phyloP scores from a whole-genome alignment of 805 yeast species.

The Nakazawaea anatomiae region DNA sequence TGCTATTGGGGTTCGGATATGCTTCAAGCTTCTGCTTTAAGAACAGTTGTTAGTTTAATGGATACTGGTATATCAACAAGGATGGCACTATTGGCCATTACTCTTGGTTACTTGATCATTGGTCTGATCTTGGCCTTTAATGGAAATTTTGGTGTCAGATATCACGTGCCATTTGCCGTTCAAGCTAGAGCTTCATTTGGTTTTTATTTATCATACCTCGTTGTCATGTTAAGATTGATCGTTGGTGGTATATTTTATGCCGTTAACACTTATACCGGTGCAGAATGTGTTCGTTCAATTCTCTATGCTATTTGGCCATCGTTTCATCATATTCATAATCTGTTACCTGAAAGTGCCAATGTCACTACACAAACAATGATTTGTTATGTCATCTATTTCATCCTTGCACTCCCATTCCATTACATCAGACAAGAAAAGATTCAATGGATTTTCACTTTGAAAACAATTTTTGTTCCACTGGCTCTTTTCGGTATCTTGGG shows the following conservation, averaged over 20 bases:
- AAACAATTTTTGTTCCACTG: conserved; percentile 23
- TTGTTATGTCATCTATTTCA: conserved; percentile 27
- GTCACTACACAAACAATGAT: conserved; percentile 22
- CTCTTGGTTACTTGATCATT: conserved; percentile 17
- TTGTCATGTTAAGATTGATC: conserved; percentile 25
- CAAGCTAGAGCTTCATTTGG: conserved; percentile 26
- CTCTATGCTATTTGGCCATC: conserved; percentile 23
- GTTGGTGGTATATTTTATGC: conserved; percentile 25
- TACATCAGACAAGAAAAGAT: conserved; percentile 27
- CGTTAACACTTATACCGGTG: conserved; percentile 21
- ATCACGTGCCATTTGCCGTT: conserved; percentile 30
- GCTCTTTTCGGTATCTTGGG: conserved; percentile 27
- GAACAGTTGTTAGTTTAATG: conserved; percentile 15
- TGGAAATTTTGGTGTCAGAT: conserved; percentile 27
- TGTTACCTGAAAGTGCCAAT: conserved; percentile 22
- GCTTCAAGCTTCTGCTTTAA: conserved; percentile 18
- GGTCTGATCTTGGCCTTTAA: conserved; percentile 18
- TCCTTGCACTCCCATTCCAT: conserved; percentile 26
- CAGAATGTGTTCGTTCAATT: conserved; percentile 23
- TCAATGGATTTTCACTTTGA: conserved; percentile 28
- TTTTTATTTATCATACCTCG: conserved; percentile 25
- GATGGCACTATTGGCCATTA: conserved; percentile 15
- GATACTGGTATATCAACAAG: conserved; percentile 17
- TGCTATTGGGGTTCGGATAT: conserved; percentile 22
- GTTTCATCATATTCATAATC: conserved; percentile 18